Base-by-base conservation (phyloP, 169 alveolate genomes). In the Eimeria acervulina region DNA sequence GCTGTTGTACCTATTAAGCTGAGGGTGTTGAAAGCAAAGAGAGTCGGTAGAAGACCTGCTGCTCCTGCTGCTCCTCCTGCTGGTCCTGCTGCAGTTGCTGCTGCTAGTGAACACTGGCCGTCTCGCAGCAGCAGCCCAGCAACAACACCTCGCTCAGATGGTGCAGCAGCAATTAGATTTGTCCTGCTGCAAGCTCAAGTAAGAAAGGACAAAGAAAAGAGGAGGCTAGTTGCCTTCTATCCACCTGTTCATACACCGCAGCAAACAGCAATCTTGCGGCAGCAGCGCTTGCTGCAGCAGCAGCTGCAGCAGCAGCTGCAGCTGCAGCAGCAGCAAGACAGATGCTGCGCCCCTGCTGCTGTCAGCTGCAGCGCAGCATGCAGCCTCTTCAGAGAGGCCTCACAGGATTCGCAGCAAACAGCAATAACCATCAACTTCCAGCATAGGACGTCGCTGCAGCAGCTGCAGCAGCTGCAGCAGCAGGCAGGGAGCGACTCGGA, bases 381-480 rank as follows among this genome's bases (percentile, higher is more conserved):
- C 66, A 55, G 26, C 66, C 26, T 76, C n/a, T 59, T 40, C n/a
- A 28, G 87, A 28, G 87, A 76, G 26, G 87, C 87, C 5, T 76
- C 87, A 2, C 55, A 36, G 17, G 52, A 42, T 26, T 76, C 87
- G 2, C 8, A 33, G 55, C 61, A 76, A 36, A 76, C 55, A 33
- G 87, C 87, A 12, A 36, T 76, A 21, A 76, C 87, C n/a, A 28
- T 76, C 61, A 76, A 40, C 87, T 76, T 76, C 87, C 55, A 76
- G 87, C 44, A 76, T 59, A 33, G 87, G 87, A 21, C 87, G 7
- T 19, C 2, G 55, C 61, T 2, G 55, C 36, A 38, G 61, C 51
- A 76, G 87, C 87, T 36, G 87, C 87, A 76, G 87, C 51, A 76
- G 66, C 66, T 13, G 66, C 66, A 55, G 66, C 66, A 13, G 66